phyloP scores from a whole-genome alignment of 2,329 filamentous ascomycete species.

The Fusarium brevicatenulatum region DNA sequence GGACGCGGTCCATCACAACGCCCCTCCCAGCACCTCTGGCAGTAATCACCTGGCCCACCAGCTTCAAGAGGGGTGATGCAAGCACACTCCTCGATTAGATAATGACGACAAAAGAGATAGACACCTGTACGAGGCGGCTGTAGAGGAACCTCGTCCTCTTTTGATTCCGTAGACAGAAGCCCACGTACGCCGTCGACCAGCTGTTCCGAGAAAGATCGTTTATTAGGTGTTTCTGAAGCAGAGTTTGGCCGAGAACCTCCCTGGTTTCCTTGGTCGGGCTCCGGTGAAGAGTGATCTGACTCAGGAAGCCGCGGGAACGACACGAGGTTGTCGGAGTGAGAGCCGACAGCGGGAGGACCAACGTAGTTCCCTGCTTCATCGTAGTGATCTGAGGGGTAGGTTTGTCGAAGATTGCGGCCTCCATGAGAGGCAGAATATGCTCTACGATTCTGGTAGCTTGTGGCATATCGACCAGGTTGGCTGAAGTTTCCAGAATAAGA shows the following conservation, averaged over 20 bases:
- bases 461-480: constrained; percentile 14
- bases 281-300: constrained; percentile 5
- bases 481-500: constrained; percentile 27
- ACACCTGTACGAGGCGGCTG: constrained; percentile 29
- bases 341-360: constrained; percentile 7
- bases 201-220: constrained; percentile 18
- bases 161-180: constrained; percentile 11
- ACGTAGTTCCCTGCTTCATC: constrained; percentile 26
- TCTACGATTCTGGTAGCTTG: constrained; percentile 17
- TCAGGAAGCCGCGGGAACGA: constrained; percentile 32
- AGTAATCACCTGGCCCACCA: constrained; percentile 34
- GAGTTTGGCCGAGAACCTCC: not conserved
- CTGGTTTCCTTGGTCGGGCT: not conserved
- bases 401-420: constrained; percentile 15
- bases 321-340: constrained; percentile 2
- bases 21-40: constrained; percentile 39
- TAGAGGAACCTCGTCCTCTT: constrained; percentile 2
- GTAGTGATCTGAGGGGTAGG: constrained; percentile 29
- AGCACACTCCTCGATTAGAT: constrained; percentile 27
- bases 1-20: constrained; percentile 27
- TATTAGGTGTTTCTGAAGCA: not conserved
- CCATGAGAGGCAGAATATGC: constrained; percentile 15
- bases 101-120: constrained; percentile 38
- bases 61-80: constrained; percentile 25
- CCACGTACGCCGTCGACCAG: constrained; percentile 24